A percentile compares a stretch with the other conserved stretches of the same genome.
Conservation (phyloP, 2,329 filamentous ascomycete species). For the Orbilia oligospora region DNA sequence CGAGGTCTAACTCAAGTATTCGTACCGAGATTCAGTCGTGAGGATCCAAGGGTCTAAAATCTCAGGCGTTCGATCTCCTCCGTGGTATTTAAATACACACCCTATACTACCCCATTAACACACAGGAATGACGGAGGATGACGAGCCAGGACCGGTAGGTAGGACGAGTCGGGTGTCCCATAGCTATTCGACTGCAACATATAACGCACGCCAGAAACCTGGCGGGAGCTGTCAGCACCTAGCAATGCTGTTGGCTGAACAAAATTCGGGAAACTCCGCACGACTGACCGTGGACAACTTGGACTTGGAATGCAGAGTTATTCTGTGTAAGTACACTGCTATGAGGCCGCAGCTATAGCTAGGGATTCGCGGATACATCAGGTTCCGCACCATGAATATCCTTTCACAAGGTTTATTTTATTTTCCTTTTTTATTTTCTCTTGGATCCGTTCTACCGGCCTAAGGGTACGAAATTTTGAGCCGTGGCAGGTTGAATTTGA, state of each 20-base stretch:
- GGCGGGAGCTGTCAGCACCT: neutral
- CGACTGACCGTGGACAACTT: neutral
- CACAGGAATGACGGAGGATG: neutral
- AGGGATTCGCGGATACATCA: neutral
- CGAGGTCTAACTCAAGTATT: neutral
- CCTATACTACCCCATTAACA: no score
- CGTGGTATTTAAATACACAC: neutral
- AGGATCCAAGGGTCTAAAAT: neutral
- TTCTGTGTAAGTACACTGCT: neutral
- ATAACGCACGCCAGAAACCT: constrained; percentile 21
- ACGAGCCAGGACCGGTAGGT: no score
- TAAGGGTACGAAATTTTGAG: no score
- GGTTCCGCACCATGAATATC: neutral
- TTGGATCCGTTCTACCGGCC: no score
- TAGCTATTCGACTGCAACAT: neutral
- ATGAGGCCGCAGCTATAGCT: no score
- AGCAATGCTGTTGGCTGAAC: neutral
- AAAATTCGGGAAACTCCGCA: constrained; percentile 8
- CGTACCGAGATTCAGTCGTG: neutral
- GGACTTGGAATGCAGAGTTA: neutral
- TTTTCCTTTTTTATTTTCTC: no score
- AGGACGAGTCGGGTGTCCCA: neutral
- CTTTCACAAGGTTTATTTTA: neutral
- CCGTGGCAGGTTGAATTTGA: no score
- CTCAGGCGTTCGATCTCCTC: neutral